A percentile compares a stretch with the other conserved stretches of the same genome.
Conservation (phyloP, 2,329 filamentous ascomycete species). For the Metarhizium sp. region DNA sequence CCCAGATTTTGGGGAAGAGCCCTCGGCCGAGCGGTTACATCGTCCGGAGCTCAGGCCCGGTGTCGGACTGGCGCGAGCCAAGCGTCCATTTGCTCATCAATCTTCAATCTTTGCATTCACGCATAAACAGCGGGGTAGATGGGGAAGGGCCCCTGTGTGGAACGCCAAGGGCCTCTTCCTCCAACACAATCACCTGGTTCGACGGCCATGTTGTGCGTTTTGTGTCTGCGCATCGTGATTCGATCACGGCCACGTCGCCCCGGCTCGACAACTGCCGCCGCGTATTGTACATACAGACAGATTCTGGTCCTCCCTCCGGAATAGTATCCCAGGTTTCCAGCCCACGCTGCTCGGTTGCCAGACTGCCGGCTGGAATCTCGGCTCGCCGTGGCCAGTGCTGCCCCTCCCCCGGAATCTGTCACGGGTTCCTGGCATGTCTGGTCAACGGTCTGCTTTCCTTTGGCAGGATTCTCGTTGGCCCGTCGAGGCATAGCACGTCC, state of each 20-base stretch:
- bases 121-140: background rate
- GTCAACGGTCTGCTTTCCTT: no score
- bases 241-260: background rate
- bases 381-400: no score
- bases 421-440: no score
- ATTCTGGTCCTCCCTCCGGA: no score
- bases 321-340: no score
- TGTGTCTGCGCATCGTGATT: background rate
- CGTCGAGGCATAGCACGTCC: no score
- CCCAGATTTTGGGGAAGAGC: background rate
- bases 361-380: no score
- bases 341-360: no score
- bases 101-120: background rate
- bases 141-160: background rate
- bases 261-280: background rate
- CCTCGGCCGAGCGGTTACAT: background rate
- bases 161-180: background rate
- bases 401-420: no score
- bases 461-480: no score
- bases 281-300: background rate
- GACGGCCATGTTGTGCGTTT: background rate
- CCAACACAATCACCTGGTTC: background rate
- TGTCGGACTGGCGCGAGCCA: background rate
- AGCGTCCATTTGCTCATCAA: background rate
- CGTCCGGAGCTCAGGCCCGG: background rate